Evolutionary conservation across 768 basidiomycete species (phyloP), one percentile per base, ranked within the genome.

Genomic region (Mrakia gelida): DNA sequence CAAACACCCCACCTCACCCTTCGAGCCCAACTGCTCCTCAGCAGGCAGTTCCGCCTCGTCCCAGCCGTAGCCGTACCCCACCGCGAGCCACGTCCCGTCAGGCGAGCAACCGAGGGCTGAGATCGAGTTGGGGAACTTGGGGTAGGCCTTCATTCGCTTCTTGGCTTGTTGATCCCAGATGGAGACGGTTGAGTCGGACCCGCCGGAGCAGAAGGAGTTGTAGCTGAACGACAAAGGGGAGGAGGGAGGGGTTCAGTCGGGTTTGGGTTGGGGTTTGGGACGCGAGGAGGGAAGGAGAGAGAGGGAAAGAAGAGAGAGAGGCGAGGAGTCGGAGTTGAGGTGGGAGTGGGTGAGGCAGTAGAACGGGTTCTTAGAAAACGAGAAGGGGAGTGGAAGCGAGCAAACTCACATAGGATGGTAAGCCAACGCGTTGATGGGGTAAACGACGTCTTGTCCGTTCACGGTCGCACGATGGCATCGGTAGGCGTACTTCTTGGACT

Each of bases 141-240:
- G 90, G 80, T 92, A 95, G 81, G 96, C 94, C 34, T 94, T 90
- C 74, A 98, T 86, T 2, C 97, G 90, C 83, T 98, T 98, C 86
- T 98, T 97, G 75, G 95, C 91, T 80, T 91, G 91, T 85, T 95
- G 94, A 83, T 98, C 97, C 97, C 97, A 99, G 78, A 98, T 91
- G 0, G 94, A 94, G 62, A 98, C 93, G 1, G 92, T 92, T 0
- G 91, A 91, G 84, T 99, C 97, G 0, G 94, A 96, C 54, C 97
- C 97, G 3, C 91, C 95, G 0, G 95, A 95, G 0, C 94, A 94
- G 81, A 99, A 97, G 0, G 96, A 98, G 84, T 94, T 95, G 86
- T 91, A 91, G 7, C 92, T 94, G 82, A 18, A 62, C 28, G 54
- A 28, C n/a, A n/a, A n/a, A n/a, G n/a, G n/a, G n/a, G n/a, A n/a